A percentile compares a stretch with the other conserved stretches of the same genome.
phyloP scores from a whole-genome alignment of 1,284 basidiomycete species.

The Austroboletus sp. region DNA sequence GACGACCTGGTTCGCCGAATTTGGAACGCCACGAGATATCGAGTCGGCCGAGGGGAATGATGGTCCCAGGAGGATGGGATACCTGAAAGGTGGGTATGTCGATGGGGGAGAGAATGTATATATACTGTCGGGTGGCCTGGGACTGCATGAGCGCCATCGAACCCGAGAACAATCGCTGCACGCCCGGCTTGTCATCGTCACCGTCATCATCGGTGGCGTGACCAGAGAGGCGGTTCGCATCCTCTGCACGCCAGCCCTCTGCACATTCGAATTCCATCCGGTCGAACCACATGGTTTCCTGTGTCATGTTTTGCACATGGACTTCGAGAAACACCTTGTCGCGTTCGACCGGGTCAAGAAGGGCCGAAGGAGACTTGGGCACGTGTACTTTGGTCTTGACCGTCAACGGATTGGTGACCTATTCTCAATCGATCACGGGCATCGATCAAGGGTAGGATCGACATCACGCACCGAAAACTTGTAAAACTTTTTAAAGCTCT shows the following conservation, averaged over 20 bases:
- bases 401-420: constrained; percentile 82
- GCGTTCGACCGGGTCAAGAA: constrained; percentile 54
- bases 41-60: constrained; percentile 71
- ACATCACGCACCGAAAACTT: constrained; percentile 70
- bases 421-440: background rate
- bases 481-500: constrained; percentile 81
- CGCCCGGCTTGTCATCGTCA: constrained; percentile 17
- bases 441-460: no score
- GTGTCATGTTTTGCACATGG: constrained; percentile 79
- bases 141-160: constrained; percentile 66
- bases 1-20: constrained; percentile 73
- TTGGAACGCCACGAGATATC: constrained; percentile 78
- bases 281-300: constrained; percentile 71
- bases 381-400: constrained; percentile 85
- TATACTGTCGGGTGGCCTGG: constrained; percentile 75
- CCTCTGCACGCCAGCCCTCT: constrained; percentile 60
- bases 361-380: constrained; percentile 63
- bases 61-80: constrained; percentile 54
- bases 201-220: background rate
- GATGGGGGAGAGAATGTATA: constrained; percentile 69
- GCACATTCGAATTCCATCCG: constrained; percentile 66
- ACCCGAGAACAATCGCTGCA: constrained; percentile 49
- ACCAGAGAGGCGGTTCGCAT: constrained; percentile 38
- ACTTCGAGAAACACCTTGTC: constrained; percentile 82
- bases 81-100: constrained; percentile 43